Evolutionary conservation across 805 yeast species (phyloP).

Genomic region (Pichia nakasei): DNA sequence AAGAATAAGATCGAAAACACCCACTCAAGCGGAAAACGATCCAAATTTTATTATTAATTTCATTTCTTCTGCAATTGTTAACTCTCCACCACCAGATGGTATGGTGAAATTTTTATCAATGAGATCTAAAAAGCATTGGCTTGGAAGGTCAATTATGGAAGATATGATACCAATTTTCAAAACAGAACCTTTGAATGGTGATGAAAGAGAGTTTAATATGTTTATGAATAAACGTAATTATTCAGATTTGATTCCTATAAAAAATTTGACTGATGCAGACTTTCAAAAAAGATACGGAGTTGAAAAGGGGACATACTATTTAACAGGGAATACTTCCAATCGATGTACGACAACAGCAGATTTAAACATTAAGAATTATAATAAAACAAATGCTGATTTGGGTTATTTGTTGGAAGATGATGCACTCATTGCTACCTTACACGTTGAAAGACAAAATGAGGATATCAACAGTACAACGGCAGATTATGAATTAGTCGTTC

Average conservation of each 20-base stretch:
- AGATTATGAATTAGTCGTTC: slow-evolving; percentile 65
- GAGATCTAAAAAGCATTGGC: slow-evolving; percentile 61
- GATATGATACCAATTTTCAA: slow-evolving; percentile 70
- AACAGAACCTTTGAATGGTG: slow-evolving; percentile 45
- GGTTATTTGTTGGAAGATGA: slow-evolving; percentile 49
- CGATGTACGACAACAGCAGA: slow-evolving; percentile 8
- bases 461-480: slow-evolving; percentile 44
- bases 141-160: slow-evolving; percentile 50
- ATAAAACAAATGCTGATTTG: slow-evolving; percentile 14
- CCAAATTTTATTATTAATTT: slow-evolving; percentile 74
- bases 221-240: slow-evolving; percentile 64
- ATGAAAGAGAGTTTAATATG: slow-evolving; percentile 33
- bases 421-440: slow-evolving; percentile 60
- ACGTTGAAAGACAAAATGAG: slow-evolving; percentile 55
- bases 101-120: slow-evolving; percentile 69
- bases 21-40: slow-evolving; percentile 52
- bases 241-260: slow-evolving; percentile 54
- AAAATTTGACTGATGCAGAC: slow-evolving; percentile 23
- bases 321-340: slow-evolving; percentile 21
- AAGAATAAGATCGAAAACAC: slow-evolving; percentile 51
- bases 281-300: slow-evolving; percentile 18
- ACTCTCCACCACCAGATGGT: slow-evolving; percentile 86
- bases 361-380: not conserved
- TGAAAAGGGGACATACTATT: slow-evolving; percentile 7
- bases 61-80: slow-evolving; percentile 82